Evolutionary conservation across 2,329 filamentous ascomycete species (phyloP).

Genomic region (Fusarium papillatum): DNA sequence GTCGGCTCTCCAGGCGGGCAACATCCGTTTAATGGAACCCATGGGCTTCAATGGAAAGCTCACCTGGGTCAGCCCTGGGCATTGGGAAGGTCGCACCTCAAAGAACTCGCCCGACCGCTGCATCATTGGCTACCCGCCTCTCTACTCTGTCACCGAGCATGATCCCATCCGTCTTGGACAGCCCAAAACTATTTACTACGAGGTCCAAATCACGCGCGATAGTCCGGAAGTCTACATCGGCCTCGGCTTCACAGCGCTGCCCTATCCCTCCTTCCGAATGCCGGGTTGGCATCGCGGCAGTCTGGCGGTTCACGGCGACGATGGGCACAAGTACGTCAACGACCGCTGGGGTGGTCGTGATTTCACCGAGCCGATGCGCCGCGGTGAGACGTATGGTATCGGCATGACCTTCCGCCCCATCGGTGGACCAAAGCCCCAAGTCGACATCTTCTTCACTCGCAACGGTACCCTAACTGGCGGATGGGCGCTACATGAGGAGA

Average conservation of each 20-base stretch:
- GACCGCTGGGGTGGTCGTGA: slow-evolving; percentile 80
- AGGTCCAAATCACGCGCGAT: slow-evolving; percentile 69
- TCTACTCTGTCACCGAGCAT: slow-evolving; percentile 74
- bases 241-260: slow-evolving; percentile 79
- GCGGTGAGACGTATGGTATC: slow-evolving; percentile 77
- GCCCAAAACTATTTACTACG: slow-evolving; percentile 76
- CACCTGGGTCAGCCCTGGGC: slow-evolving; percentile 59
- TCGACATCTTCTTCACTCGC: slow-evolving; percentile 74
- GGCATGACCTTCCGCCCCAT: slow-evolving; percentile 73
- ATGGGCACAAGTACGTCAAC: slow-evolving; percentile 82
- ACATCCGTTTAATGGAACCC: slow-evolving; percentile 69
- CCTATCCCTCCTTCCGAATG: slow-evolving; percentile 83
- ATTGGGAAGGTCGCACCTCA: slow-evolving; percentile 62
- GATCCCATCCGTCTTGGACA: slow-evolving; percentile 62
- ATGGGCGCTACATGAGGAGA: slow-evolving; percentile 84
- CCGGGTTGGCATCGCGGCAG: slow-evolving; percentile 86
- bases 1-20: slow-evolving; percentile 62
- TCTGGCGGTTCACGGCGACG: slow-evolving; percentile 83
- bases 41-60: slow-evolving; percentile 62
- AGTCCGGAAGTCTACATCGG: slow-evolving; percentile 67
- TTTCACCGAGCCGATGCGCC: slow-evolving; percentile 75
- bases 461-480: slow-evolving; percentile 70
- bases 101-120: slow-evolving; percentile 69
- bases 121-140: slow-evolving; percentile 76
- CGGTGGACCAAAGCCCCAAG: slow-evolving; percentile 44